A percentile compares a stretch with the other conserved stretches of the same genome.
Evolutionary conservation across 106 monocot genomes (phyloP).

Genomic region (Apostasia ramifera): DNA sequence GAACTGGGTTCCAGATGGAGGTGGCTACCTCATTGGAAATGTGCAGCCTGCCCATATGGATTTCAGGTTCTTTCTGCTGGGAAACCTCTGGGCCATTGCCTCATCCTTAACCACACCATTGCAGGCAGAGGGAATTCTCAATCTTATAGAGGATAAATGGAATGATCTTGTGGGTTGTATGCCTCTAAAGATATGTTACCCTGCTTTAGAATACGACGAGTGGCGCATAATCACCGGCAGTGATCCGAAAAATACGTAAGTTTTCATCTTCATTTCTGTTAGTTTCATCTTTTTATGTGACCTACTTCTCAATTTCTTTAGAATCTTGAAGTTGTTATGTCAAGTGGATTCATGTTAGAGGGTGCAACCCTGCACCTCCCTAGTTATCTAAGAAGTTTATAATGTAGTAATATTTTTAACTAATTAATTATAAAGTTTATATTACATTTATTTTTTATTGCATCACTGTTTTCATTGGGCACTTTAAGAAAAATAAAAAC

Average conservation of each 20-base stretch:
- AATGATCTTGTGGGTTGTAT: conserved; percentile 76
- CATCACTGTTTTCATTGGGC: too few species aligned
- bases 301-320: too few species aligned
- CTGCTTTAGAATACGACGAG: conserved; percentile 78
- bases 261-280: conserved; percentile 1
- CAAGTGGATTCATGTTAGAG: too few species aligned
- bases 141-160: conserved; percentile 94
- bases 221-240: conserved; percentile 92
- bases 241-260: conserved; percentile 97
- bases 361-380: too few species aligned
- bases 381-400: too few species aligned
- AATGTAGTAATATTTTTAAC: too few species aligned
- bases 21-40: conserved; percentile 90
- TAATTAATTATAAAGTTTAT: too few species aligned
- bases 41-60: conserved; percentile 97
- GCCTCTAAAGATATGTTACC: conserved; percentile 93
- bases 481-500: too few species aligned
- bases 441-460: too few species aligned
- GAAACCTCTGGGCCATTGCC: conserved; percentile 85
- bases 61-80: conserved; percentile 91
- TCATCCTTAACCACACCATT: conserved; percentile 76
- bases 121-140: conserved; percentile 82
- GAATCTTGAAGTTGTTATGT: too few species aligned
- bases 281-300: too few species aligned
- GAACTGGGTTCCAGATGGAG: conserved; percentile 84